Evolutionary conservation across 139 green algal genomes (phyloP), one percentile per base, ranked within the genome.

Genomic region (Diplosphaera chodatii): DNA sequence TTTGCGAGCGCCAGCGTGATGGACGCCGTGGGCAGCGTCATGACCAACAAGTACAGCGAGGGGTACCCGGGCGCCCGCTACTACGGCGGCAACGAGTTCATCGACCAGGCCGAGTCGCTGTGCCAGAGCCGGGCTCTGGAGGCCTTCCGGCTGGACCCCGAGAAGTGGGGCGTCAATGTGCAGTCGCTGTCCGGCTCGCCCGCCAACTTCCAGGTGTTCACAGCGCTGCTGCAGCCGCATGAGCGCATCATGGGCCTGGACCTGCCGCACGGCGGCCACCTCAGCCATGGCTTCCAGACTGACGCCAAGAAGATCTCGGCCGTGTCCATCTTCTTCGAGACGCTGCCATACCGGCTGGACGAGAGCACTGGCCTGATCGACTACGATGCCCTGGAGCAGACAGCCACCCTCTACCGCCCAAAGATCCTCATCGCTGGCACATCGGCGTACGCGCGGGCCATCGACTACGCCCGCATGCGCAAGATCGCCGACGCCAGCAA

Each of bases 21-120:
- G 92, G 90, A 98, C 80, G 93, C 95, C 0, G 92, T 99, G 23
- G 94, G 94, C 31, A 94, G 84, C 32, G 86, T 97, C 32, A 98
- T 99, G 94, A 98, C 92, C 70, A 99, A 99, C 93, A 99, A 99
- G 87, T 99, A 99, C 88, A 88, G 67, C 40, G 95, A 99, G 85
- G 91, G 92, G 30, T 80, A 86, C 74, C 85, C 83, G 2, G 89
- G 89, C 30, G 82, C 82, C 31, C 82, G 90, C 8, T 99, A 99
- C 86, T 99, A 99, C 73, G 94, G 95, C 18, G 95, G 95, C 76
- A 99, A 99, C 80, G 95, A 99, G 85, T 97, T 95, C 83, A 98
- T 98, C 65, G 94, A 98, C 83, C 78, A 88, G 85, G 90, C 87
- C 2, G 92, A 97, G 85, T 74, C 73, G 5, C 74, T 97, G 55